Evolutionary conservation across 2,329 filamentous ascomycete genomes (phyloP), one percentile per base, ranked within the genome.

Genomic region (Xenosphaeropsis pyriputrescens): DNA sequence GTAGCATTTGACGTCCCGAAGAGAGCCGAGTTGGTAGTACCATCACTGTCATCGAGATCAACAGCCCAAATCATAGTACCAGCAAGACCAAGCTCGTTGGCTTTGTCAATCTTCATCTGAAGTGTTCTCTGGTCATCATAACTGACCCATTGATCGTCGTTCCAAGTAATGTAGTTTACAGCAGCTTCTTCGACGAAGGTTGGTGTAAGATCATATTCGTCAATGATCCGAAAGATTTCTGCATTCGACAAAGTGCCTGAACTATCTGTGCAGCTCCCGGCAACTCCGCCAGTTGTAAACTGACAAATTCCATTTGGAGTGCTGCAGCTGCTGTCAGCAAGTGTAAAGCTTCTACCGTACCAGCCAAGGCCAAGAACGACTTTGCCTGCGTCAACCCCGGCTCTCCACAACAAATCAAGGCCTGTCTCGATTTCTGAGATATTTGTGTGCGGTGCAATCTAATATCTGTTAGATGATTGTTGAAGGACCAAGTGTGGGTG

Each of bases 331-430:
- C 48, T 35, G 37, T 44, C 41, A 8, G 39, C 22, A 9, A 49
- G 7, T 2, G 44, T 48, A 32, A 50, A 50, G 2, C 29, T 26
- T n/a, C 50, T 17, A 4, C 63, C 60, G 43, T 69, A 69, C 40
- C 64, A 68, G 5, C 53, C 60, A 5, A 63, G 29, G 2, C 67
- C 67, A 5, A 71, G 36, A 5, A 49, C 51, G 5, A 71, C 44
- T 38, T 41, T 41, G 12, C 29, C 33, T 0, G 66, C 53, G 0
- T 51, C 44, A 1, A 71, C 47, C 14, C 57, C 45, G 18, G 55
- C 58, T 6, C 62, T 52, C 62, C 65, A 68, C 6, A 68, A 49
- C 1, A 69, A 57, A 4, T 65, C 55, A 0, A 64, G 35, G 0
- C 55, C 54, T 1, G 44, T 18, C 6, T 61, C 52, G 18, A 67